phyloP scores from a whole-genome alignment of 2,329 filamentous ascomycete species.

The Septoria linicola region DNA sequence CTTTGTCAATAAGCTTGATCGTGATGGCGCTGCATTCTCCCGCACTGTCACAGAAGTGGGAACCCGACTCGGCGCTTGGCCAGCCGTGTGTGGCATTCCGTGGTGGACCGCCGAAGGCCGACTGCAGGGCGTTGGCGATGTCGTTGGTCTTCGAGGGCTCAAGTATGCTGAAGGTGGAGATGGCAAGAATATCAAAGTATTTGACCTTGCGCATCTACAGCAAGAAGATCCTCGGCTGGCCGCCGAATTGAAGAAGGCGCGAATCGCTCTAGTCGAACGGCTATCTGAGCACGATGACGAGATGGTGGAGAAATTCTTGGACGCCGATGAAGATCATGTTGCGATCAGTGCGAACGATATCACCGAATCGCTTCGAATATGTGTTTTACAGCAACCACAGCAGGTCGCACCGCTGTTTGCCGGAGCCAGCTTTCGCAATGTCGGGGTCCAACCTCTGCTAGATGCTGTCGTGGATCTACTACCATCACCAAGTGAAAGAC shows the following conservation, averaged over 20 bases:
- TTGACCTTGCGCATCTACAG: constrained; percentile 56
- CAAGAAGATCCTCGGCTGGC: constrained; percentile 52
- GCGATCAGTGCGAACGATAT: constrained; percentile 66
- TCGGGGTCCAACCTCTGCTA: constrained; percentile 87
- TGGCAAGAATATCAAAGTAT: constrained; percentile 56
- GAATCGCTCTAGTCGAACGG: constrained; percentile 74
- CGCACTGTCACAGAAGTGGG: constrained; percentile 84
- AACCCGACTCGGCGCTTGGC: constrained; percentile 75
- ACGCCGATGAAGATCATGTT: constrained; percentile 69
- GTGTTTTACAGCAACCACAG: constrained; percentile 66
- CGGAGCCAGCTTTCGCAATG: constrained; percentile 88
- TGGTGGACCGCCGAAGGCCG: constrained; percentile 78
- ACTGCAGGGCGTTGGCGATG: constrained; percentile 82
- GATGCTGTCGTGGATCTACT: constrained; percentile 86
- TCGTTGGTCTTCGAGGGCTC: constrained; percentile 71
- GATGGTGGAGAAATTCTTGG: constrained; percentile 81
- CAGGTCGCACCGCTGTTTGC: constrained; percentile 83
- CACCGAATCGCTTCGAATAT: constrained; percentile 70
- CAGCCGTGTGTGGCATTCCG: constrained; percentile 89
- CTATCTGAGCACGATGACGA: constrained; percentile 85
- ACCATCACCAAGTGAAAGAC: constrained; percentile 76
- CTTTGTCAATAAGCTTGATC: constrained; percentile 82
- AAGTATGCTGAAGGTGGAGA: constrained; percentile 68
- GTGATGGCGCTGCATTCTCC: constrained; percentile 77
- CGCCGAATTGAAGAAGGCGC: constrained; percentile 70